Evolutionary conservation across 73 alveolate genomes (phyloP).

Genomic region (Tetrahymena elliotti): DNA sequence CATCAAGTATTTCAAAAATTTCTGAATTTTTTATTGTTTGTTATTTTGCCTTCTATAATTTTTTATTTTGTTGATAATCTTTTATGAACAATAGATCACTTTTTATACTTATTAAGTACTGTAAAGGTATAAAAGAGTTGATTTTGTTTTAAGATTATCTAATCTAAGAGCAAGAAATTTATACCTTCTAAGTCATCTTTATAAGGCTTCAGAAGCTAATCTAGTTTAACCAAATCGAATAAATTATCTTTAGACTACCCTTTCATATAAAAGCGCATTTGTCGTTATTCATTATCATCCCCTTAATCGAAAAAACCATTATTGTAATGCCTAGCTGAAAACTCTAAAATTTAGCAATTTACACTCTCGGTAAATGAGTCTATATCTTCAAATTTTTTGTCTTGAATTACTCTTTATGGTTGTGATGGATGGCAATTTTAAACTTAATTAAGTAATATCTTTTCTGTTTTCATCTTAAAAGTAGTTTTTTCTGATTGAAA

Average conservation of each 20-base stretch:
- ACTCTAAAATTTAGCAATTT: too few relatives aligned
- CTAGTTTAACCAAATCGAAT: not conserved
- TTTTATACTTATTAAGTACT: not conserved
- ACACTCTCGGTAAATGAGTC: not conserved
- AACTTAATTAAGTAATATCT: not conserved
- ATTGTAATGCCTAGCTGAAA: not conserved
- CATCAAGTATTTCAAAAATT: not conserved
- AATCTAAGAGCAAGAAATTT: not conserved
- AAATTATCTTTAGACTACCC: not conserved
- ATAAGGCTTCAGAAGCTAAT: not conserved
- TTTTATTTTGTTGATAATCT: not conserved
- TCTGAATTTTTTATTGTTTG: not conserved
- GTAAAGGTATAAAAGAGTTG: not conserved
- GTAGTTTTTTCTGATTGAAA: not conserved
- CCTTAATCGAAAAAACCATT: not conserved
- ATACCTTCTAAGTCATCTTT: not conserved
- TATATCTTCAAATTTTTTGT: not conserved
- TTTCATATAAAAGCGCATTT: not conserved
- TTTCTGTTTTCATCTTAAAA: not conserved
- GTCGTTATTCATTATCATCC: not conserved
- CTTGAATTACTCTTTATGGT: not conserved
- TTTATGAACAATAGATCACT: not conserved
- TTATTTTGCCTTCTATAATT: not conserved
- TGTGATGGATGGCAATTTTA: not conserved
- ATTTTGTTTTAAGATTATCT: not conserved